phyloP scores from a whole-genome alignment of 73 alveolate genomes.

The Paramecium biaurelia region DNA sequence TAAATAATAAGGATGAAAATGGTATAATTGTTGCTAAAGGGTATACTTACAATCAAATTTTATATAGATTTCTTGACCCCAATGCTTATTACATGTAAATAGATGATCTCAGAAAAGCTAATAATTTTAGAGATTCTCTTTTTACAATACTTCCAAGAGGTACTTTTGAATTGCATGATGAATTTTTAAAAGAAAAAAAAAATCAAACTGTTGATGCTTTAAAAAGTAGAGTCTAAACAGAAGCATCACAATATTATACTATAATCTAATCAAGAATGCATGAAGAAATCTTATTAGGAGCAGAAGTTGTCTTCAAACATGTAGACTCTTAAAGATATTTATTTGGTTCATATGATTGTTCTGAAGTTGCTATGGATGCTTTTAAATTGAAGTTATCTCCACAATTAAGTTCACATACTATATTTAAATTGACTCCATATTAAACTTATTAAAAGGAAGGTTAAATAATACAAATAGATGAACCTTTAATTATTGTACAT shows the following conservation, averaged over 20 bases:
- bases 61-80: not conserved
- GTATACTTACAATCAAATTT: not conserved
- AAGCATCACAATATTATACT: not conserved
- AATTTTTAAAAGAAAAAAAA: not conserved
- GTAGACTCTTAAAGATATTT: not conserved
- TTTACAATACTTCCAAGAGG: constrained; percentile 39
- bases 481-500: constrained; percentile 3
- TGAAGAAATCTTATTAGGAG: constrained; percentile 35
- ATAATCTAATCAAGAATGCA: not conserved
- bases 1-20: not conserved
- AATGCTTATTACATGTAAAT: constrained; percentile 3
- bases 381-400: not conserved
- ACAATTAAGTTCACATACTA: not conserved
- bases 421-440: not conserved
- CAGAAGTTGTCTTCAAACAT: constrained; percentile 36
- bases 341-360: constrained; percentile 1
- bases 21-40: not conserved
- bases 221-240: not conserved
- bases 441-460: constrained; percentile 33
- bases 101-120: not conserved
- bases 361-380: constrained; percentile 47
- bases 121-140: constrained; percentile 25
- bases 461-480: not conserved
- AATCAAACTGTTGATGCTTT: not conserved
- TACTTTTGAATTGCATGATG: constrained; percentile 44